Evolutionary conservation across 257 asterid species (phyloP), one percentile per base, ranked within the genome.

Genomic region (Catharanthus roseus): DNA sequence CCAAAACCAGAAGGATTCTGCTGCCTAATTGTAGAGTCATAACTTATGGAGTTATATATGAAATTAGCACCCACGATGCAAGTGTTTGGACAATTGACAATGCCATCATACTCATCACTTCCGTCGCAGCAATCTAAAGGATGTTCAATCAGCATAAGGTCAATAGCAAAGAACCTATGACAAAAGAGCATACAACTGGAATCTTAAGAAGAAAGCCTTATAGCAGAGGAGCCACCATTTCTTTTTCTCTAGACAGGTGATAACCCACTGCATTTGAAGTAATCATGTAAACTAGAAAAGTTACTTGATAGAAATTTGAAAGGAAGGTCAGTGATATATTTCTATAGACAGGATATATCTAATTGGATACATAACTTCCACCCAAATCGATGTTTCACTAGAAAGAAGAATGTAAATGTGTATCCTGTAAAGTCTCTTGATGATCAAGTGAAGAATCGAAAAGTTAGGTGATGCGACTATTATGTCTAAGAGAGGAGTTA

Each of bases 81-180:
- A 67, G 85, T 85, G 74, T 93, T 85, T 21, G 88, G 93, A 80
- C 97, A 93, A 34, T 42, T 74, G 72, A 77, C 73, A 60, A 78
- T 51, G 57, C 99, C 93, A 72, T 86, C 96, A 77, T 91, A 81
- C 77, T 93, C 99, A 74, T 93, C 99, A 80, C 97, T 93, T 82
- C 97, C 99, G 82, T 93, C 99, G 74, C 99, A 89, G 80, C 99
- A 93, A 81, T 93, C 99, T 92, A 69, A 71, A 79, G 67, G 54
- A 77, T 36, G 49, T 58, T 34, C 51, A 68, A 77, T 75, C 51
- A 74, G 67, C 50, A 72, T 63, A 74, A 65, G 53, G 70, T 69
- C 64, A 69, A 41, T 69, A 23, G 71, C 13, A 56, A 69, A 75
- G 26, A 67, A 64, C 51, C 11, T 36, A 50, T 13, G 31, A 49